Base-by-base conservation (phyloP, 129 eudicot genomes). In the Logfia minima region DNA sequence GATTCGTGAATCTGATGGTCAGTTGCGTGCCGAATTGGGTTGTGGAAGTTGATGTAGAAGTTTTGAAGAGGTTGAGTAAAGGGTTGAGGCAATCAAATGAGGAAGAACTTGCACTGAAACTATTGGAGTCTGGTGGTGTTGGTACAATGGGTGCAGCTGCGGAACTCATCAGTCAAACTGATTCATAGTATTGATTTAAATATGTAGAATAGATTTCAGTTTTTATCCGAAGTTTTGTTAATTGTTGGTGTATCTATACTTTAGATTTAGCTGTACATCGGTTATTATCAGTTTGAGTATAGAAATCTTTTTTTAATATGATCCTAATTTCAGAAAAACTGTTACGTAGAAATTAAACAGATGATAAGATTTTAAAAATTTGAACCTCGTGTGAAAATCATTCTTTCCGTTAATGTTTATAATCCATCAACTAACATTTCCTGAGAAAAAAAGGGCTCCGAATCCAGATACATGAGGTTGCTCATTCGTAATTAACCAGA, bases 61-160 rank as follows among this genome's bases (percentile, higher is more conserved):
- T 94, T 76, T 82, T 94, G 87, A 87, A 85, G 84, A 89, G 92
- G 51, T 41, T 94, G 31, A 83, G 97, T 77, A 81, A 76, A 70
- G 99, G 99, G 34, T 78, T 94, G 78, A 83, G 90, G 83, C 91
- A 87, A 32, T 91, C 93, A 92, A 76, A 87, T 41, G 99, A 94
- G 85, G 93, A 87, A 72, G 97, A 89, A 70, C 93, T 94, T 70
- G 97, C 96, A 5, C 78, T 94, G 67, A 86, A 86, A 68, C 68
- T 94, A 79, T 82, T 91, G 28, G 92, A 80, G 24, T 75, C 80
- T 18, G 97, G 99, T 10, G 97, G 99, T n/a, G 74, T 86, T n/a
- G 83, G 87, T 17, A 75, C 94, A 13, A 89, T 91, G 97, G 97
- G 92, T 62, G 88, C 97, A 23, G 97, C 99, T 53, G 97, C 92